Base-by-base conservation (phyloP, 331 rosid species). In the Rosa hybrid region DNA sequence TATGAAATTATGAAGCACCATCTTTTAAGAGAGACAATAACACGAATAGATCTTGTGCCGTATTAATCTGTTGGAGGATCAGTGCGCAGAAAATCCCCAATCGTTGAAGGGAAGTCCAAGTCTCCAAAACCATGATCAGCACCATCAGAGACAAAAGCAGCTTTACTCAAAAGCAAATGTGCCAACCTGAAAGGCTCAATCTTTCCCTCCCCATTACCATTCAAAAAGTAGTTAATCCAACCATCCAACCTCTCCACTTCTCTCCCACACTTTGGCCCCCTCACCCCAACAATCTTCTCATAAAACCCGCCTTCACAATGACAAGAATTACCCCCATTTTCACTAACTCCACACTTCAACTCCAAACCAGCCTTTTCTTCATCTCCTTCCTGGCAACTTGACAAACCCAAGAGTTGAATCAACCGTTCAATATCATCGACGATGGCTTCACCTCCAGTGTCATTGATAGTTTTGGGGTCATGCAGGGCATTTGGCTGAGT, bases 241-340 rank as follows among this genome's bases (percentile, higher is more conserved):
- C 91, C 91, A 79, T 90, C 86, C 76, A 94, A 79, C 82, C 98
- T 90, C 90, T 84, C 72, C 76, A 80, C 80, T 83, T 94, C 97
- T 85, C 87, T 89, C 81, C 74, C 75, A 74, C 97, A 94, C 88
- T 88, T 94, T 5, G 97, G 97, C 49, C 97, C 98, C 68, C 86
- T 88, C 76, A 91, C 79, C 34, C 92, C 94, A 72, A 85, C 97
- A 86, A 94, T 89, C 86, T 90, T 94, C 6, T 87, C 75, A 79
- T 88, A 89, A 88, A 94, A 94, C 81, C 97, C 95, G 21, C 83
- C 88, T 74, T 91, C 91, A 83, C 94, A 91, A 30, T 89, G 87
- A 81, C 97, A 90, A 81, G 90, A 93, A 83, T 73, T 39, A 81
- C 85, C 72, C 71, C 67, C 90, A 49, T 17, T 78, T 57, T 73